Base-by-base conservation (phyloP, 2,329 filamentous ascomycete genomes). In the Cladosporium phlei region DNA sequence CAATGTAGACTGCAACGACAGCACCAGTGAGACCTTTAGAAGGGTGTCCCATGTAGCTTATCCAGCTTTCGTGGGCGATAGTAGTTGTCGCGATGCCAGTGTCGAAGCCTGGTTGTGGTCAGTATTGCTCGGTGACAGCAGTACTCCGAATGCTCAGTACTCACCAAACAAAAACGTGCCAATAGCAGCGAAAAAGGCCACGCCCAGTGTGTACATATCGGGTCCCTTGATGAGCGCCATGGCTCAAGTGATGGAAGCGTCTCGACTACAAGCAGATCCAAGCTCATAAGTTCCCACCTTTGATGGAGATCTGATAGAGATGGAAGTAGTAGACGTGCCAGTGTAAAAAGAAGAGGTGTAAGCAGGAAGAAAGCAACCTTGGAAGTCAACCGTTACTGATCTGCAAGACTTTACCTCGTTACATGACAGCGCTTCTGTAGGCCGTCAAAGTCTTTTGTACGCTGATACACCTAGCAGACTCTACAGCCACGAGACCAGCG, bases 71-170 rank as follows among this genome's bases (percentile, higher is more conserved):
- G 56, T 81, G 78, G 2, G 78, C 77, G 47, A 81, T 81, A 16
- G 78, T 80, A 12, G 77, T 80, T 10, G 77, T 81, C 4, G 76
- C 77, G 46, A 80, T 80, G 21, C 77, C 77, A 0, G 77, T 79
- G 57, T 80, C 78, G 49, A 80, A 79, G 2, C 77, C n/a, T n/a
- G n/a, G n/a, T n/a, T n/a, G n/a, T n/a, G n/a, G n/a, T n/a, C n/a
- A n/a, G n/a, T n/a, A n/a, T n/a, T n/a, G n/a, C n/a, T n/a, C n/a
- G n/a, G n/a, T n/a, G n/a, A n/a, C n/a, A n/a, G n/a, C n/a, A n/a
- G n/a, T n/a, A n/a, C n/a, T n/a, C n/a, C n/a, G n/a, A n/a, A n/a
- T n/a, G n/a, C n/a, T n/a, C n/a, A n/a, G n/a, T n/a, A n/a, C n/a
- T n/a, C n/a, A n/a, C n/a, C 77, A 59, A 78, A 80, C 46, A 80